Conservation (phyloP, 305 asterid genomes). For the Fraxinus ornus region DNA sequence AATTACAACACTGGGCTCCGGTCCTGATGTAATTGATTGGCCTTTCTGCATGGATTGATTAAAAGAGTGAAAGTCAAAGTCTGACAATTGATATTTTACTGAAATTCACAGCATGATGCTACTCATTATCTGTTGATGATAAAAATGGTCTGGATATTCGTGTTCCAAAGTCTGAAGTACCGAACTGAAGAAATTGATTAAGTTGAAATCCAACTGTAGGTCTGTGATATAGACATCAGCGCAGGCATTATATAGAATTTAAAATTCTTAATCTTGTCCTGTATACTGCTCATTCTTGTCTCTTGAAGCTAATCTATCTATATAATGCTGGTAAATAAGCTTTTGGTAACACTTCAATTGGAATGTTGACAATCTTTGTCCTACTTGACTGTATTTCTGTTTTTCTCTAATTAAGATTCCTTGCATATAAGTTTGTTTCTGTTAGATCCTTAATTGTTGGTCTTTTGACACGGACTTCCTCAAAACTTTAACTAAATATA, state of each 20-base stretch:
- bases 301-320: not conserved
- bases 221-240: not conserved
- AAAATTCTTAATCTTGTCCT: not conserved
- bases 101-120: not conserved
- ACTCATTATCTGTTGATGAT: not conserved
- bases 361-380: not conserved
- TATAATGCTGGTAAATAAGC: not conserved
- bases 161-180: not conserved
- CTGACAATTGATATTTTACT: not conserved
- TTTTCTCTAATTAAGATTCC: not conserved
- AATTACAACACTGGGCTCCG: not conserved
- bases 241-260: not conserved
- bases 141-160: not conserved
- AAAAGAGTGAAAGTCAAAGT: not conserved
- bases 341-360: not conserved
- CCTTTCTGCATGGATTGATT: not conserved
- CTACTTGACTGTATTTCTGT: slow-evolving; percentile 1
- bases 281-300: not conserved
- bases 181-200: not conserved
- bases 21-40: not conserved
- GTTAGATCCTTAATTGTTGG: not conserved
- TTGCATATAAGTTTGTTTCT: not conserved
- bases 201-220: not conserved
- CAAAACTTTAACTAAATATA: not conserved
- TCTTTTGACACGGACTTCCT: not conserved